Percentiles rank a stretch among this genome's conserved stretches.
Conservation (phyloP, 108 stramenopile genomes). For the Skeletonema tropicum region DNA sequence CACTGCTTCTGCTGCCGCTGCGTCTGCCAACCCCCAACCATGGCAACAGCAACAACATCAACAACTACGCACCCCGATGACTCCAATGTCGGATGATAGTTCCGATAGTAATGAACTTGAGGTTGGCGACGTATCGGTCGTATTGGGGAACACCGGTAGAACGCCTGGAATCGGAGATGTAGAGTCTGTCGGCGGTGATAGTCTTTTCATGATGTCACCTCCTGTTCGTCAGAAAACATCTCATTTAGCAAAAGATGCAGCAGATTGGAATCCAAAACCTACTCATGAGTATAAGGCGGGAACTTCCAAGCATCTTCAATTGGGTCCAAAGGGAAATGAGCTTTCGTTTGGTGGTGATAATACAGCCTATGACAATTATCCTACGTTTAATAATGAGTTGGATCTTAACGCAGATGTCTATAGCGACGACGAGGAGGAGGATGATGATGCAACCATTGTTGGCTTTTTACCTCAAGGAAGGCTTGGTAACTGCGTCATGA, state of each 20-base stretch:
- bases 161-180: background rate
- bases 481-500: background rate
- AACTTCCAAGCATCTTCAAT: slow-evolving; percentile 1
- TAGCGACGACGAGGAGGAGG: slow-evolving; percentile 7
- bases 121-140: background rate
- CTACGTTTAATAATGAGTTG: background rate
- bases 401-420: background rate
- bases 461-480: background rate
- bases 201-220: background rate
- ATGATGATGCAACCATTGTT: background rate
- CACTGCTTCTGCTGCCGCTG: no score
- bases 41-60: background rate
- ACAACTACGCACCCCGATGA: background rate
- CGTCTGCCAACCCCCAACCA: no score
- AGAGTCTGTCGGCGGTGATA: background rate
- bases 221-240: background rate
- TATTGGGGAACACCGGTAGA: background rate
- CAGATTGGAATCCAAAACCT: background rate
- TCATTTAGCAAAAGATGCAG: background rate
- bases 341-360: slow-evolving; percentile 18
- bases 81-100: background rate
- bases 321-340: slow-evolving; percentile 42
- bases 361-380: background rate
- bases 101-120: background rate
- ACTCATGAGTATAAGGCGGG: background rate